A percentile compares a stretch with the other conserved stretches of the same genome.
phyloP scores from a whole-genome alignment of 208 protist species.

The Trypanosoma boissoni region DNA sequence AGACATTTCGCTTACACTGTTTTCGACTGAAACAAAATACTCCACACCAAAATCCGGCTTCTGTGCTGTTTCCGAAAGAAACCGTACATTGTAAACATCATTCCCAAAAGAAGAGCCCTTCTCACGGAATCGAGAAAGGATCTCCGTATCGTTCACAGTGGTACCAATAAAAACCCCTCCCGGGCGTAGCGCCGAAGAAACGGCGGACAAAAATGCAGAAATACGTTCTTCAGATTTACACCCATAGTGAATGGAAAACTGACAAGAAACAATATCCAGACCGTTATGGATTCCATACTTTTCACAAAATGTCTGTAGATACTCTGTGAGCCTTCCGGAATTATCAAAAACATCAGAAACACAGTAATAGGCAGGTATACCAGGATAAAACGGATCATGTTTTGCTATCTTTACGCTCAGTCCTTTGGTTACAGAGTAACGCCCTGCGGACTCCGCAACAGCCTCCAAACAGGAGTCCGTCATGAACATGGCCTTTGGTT shows the following conservation, averaged over 20 bases:
- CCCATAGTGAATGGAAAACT: conserved; percentile 86
- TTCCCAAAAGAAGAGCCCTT: conserved; percentile 46
- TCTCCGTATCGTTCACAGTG: conserved; percentile 55
- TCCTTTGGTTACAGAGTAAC: conserved; percentile 61
- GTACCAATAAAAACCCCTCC: conserved; percentile 75
- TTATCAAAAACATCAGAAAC: conserved; percentile 70
- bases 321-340: conserved; percentile 14
- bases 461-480: conserved; percentile 63
- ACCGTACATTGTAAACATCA: conserved; percentile 42
- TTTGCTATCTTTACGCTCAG: conserved; percentile 51
- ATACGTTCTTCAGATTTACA: conserved; percentile 40
- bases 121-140: conserved; percentile 33
- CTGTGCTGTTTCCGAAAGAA: conserved; percentile 28
- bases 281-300: conserved; percentile 11
- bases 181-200: conserved; percentile 35
- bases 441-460: conserved; percentile 65
- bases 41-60: conserved; percentile 41
- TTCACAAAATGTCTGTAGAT: conserved; percentile 25
- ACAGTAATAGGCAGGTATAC: conserved; percentile 56
- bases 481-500: conserved; percentile 57
- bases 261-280: conserved; percentile 67
- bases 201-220: conserved; percentile 40
- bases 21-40: conserved; percentile 64
- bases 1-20: conserved; percentile 51
- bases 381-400: conserved; percentile 18